phyloP scores from a whole-genome alignment of 2,329 filamentous ascomycete genomes.

The Aspergillus clavatus region DNA sequence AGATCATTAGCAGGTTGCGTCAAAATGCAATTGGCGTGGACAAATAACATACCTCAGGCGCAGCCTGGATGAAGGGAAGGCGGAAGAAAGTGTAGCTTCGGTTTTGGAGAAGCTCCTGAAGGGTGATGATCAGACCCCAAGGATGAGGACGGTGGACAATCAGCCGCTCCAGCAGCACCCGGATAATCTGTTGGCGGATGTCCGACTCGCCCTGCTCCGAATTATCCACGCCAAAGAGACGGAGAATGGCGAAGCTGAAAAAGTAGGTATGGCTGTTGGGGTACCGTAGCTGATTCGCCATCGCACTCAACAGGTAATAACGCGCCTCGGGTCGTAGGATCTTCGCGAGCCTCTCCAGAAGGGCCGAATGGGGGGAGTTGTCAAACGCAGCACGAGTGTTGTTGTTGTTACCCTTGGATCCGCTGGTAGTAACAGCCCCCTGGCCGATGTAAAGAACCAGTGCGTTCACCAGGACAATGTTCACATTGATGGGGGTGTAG shows the following conservation, averaged over 20 bases:
- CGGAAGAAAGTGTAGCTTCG: constrained; percentile 89
- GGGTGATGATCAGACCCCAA: constrained; percentile 86
- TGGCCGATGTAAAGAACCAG: constrained; percentile 78
- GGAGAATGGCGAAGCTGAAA: constrained; percentile 79
- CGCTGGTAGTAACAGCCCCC: constrained; percentile 59
- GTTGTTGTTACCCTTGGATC: constrained; percentile 50
- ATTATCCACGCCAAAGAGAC: constrained; percentile 75
- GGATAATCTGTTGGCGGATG: constrained; percentile 84
- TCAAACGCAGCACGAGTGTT: constrained; percentile 57
- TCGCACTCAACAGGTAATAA: constrained; percentile 77
- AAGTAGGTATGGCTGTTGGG: constrained; percentile 88
- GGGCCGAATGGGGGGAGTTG: constrained; percentile 61
- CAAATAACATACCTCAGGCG: constrained; percentile 65
- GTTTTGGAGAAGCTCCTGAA: constrained; percentile 87
- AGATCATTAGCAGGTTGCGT: constrained; percentile 2
- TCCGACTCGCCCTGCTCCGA: constrained; percentile 67
- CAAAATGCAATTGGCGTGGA: not conserved
- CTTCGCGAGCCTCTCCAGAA: constrained; percentile 72
- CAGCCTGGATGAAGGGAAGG: constrained; percentile 82
- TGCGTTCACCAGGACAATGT: constrained; percentile 69
- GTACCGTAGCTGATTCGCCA: constrained; percentile 87
- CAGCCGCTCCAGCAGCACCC: constrained; percentile 81
- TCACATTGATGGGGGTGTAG: constrained; percentile 62
- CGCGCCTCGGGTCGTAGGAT: constrained; percentile 71
- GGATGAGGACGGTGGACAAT: constrained; percentile 89